Evolutionary conservation across 2,329 filamentous ascomycete genomes (phyloP).

Genomic region (Colletotrichum spinosum): DNA sequence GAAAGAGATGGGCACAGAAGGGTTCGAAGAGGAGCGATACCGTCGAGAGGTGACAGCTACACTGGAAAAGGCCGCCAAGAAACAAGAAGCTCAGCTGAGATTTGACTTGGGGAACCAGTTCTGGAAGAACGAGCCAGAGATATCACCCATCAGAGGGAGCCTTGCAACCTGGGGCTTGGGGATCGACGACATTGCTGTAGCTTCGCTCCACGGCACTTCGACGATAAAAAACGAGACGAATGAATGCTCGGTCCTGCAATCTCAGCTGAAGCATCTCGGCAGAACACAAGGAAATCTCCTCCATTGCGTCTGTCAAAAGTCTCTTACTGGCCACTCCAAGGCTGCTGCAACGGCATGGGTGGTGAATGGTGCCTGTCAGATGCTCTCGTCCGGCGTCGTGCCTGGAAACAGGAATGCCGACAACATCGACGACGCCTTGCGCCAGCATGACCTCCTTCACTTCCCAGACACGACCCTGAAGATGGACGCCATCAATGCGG

Average conservation of each 20-base stretch:
- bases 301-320: slow-evolving; percentile 50
- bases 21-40: slow-evolving; percentile 18
- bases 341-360: slow-evolving; percentile 51
- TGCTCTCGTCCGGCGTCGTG: slow-evolving; percentile 45
- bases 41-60: slow-evolving; percentile 20
- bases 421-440: slow-evolving; percentile 47
- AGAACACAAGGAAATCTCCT: slow-evolving; percentile 47
- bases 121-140: slow-evolving; percentile 41
- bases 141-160: slow-evolving; percentile 50
- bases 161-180: slow-evolving; percentile 51
- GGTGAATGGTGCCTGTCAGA: slow-evolving; percentile 52
- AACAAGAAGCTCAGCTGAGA: slow-evolving; percentile 39
- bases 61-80: slow-evolving; percentile 37
- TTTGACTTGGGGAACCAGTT: slow-evolving; percentile 45
- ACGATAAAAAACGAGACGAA: slow-evolving; percentile 54
- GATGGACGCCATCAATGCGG: slow-evolving; percentile 46
- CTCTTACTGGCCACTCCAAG: slow-evolving; percentile 52
- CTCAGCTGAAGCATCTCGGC: slow-evolving; percentile 50
- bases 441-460: slow-evolving; percentile 46
- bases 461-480: slow-evolving; percentile 45
- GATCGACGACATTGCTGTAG: slow-evolving; percentile 51
- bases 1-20: slow-evolving; percentile 2
- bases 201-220: slow-evolving; percentile 54
- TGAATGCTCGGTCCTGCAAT: slow-evolving; percentile 49
- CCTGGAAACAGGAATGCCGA: slow-evolving; percentile 53